A percentile compares a stretch with the other conserved stretches of the same genome.
These are phyloP conservation scores for Aspergillus sp. DNA, from an alignment of 2,329 filamentous ascomycete species.

Conservation along the genomic window DNA sequence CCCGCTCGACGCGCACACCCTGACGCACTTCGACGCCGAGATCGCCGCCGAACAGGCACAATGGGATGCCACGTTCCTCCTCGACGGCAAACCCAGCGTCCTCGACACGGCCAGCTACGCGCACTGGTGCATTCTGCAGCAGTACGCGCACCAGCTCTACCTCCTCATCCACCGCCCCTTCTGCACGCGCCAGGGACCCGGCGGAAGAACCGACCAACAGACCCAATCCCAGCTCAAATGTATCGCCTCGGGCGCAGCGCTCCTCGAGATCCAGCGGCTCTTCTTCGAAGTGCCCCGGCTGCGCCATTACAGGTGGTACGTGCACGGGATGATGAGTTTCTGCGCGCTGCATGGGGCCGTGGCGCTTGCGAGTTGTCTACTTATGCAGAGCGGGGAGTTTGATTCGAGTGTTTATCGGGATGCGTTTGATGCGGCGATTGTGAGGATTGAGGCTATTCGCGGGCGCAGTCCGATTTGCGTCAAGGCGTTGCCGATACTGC, in stretches of 20 bases:
- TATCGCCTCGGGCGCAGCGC: constrained; percentile 23
- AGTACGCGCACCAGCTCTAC: constrained; percentile 37
- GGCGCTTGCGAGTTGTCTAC: neutral
- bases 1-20: constrained; percentile 11
- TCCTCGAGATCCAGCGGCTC: constrained; percentile 28
- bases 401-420: neutral
- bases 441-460: neutral
- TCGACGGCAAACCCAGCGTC: constrained; percentile 23
- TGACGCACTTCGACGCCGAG: constrained; percentile 19
- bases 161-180: constrained; percentile 35
- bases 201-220: no score
- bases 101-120: constrained; percentile 29
- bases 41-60: constrained; percentile 25
- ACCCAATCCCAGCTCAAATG: constrained; percentile 25
- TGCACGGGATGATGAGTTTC: neutral
- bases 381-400: neutral
- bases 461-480: neutral
- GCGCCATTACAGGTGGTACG: neutral
- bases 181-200: neutral
- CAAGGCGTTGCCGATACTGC: neutral
- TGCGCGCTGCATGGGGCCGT: constrained; percentile 2
- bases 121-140: constrained; percentile 35
- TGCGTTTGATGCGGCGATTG: neutral
- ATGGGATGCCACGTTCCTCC: constrained; percentile 25
- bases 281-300: constrained; percentile 1